Conservation (phyloP, 2,329 filamentous ascomycete species). For the Colletotrichum musicola region DNA sequence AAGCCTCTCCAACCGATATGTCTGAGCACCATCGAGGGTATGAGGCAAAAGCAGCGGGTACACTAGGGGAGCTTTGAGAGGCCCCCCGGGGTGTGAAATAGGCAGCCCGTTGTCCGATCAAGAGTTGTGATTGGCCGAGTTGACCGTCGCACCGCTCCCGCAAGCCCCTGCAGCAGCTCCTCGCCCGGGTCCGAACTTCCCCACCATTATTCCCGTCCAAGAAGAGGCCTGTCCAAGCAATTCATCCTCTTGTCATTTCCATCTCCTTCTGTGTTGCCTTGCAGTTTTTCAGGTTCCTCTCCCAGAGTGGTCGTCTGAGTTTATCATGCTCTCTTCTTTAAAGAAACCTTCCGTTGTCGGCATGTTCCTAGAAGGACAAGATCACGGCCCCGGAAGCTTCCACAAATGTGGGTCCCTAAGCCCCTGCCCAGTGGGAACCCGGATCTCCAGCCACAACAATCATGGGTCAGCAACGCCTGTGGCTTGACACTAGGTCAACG, state of each 20-base stretch:
- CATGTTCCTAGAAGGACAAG: too few relatives aligned
- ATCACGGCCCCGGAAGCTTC: neutral
- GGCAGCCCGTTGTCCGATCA: neutral
- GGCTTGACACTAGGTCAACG: constrained; percentile 5
- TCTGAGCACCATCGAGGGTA: neutral
- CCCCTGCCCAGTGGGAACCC: neutral
- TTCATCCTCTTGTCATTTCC: too few relatives aligned
- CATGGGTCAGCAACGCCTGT: neutral
- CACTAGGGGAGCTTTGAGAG: neutral
- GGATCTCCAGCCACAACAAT: constrained; percentile 4
- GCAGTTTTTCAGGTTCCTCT: too few relatives aligned
- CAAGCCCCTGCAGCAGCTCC: constrained; percentile 25
- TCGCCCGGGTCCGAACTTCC: constrained; percentile 17
- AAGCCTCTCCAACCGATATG: neutral
- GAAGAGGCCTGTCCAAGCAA: too few relatives aligned
- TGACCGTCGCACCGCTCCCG: neutral
- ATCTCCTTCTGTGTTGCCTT: too few relatives aligned
- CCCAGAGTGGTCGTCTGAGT: too few relatives aligned
- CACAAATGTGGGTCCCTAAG: neutral
- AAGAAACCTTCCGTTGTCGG: too few relatives aligned
- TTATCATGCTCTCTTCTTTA: too few relatives aligned
- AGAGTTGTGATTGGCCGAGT: constrained; percentile 7
- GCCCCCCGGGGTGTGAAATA: constrained; percentile 5
- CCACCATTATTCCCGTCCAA: neutral
- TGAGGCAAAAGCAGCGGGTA: constrained; percentile 20